Conservation (phyloP, 345 rosid genomes). For the Noccaea bulbosa region DNA sequence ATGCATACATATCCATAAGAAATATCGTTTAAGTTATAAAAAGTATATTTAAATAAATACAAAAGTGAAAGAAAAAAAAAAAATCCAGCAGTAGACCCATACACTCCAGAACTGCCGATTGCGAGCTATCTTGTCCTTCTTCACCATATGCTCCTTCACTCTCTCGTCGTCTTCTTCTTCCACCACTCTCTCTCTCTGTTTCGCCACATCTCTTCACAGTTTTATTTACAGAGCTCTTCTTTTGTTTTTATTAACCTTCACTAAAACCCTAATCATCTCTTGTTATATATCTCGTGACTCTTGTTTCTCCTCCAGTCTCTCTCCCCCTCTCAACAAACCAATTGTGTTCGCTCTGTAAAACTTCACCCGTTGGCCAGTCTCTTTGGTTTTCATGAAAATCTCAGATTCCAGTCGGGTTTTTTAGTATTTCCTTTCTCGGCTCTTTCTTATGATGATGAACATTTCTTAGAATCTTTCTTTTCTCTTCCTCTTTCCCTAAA, state of each 20-base stretch:
- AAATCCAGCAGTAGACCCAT: conserved; percentile 43
- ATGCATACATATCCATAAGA: conserved; percentile 32
- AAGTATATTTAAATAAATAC: background rate
- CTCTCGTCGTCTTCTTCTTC: conserved; percentile 35
- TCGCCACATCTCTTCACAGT: conserved; percentile 14
- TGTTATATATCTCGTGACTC: conserved; percentile 47
- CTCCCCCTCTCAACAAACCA: conserved; percentile 10
- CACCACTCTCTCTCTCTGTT: conserved; percentile 16
- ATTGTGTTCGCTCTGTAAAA: conserved; percentile 33
- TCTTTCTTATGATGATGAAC: conserved; percentile 29
- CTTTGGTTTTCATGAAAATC: background rate
- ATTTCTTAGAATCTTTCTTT: conserved; percentile 30
- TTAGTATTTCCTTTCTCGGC: conserved; percentile 15
- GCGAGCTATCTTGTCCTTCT: conserved; percentile 52
- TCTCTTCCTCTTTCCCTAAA: conserved; percentile 29
- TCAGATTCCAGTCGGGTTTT: conserved; percentile 29
- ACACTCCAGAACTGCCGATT: conserved; percentile 42
- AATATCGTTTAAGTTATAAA: background rate
- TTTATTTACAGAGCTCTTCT: conserved; percentile 27
- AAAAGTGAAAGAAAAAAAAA: conserved; percentile 26
- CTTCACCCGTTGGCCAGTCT: conserved; percentile 38
- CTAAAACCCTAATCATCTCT: conserved; percentile 35
- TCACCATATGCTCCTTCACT: conserved; percentile 52
- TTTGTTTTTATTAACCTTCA: conserved; percentile 5
- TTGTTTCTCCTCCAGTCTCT: conserved; percentile 39